phyloP scores from a whole-genome alignment of 306 rosid species.

The Canavalia ensiformis region DNA sequence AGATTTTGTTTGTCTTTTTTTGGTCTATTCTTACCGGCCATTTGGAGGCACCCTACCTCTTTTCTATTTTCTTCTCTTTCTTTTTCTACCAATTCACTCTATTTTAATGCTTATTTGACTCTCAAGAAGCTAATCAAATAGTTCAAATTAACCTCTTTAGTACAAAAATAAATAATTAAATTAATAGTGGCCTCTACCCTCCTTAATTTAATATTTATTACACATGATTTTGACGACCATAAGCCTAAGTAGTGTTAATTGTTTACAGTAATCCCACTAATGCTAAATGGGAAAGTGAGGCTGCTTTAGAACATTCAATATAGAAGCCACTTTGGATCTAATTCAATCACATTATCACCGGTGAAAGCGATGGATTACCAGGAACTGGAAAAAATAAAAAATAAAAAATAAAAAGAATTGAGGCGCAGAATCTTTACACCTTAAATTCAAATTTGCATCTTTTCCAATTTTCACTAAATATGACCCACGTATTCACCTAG shows the following conservation, averaged over 20 bases:
- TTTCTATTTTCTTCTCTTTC: conserved; percentile 23
- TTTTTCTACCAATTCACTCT: not conserved
- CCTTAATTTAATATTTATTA: not conserved
- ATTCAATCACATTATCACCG: conserved; percentile 12
- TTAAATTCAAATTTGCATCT: conserved; percentile 36
- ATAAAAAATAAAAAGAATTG: not conserved
- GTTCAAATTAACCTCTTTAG: not conserved
- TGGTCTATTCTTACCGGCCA: not conserved
- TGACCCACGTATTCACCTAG: conserved; percentile 7
- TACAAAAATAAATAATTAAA: not conserved
- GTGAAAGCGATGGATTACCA: conserved; percentile 29
- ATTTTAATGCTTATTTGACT: conserved; percentile 2
- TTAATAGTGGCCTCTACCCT: not conserved
- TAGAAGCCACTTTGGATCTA: conserved; percentile 23
- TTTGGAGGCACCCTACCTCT: conserved; percentile 28
- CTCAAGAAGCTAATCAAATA: not conserved
- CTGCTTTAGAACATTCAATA: not conserved
- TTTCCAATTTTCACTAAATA: not conserved
- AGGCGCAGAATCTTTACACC: conserved; percentile 17
- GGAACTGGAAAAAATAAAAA: not conserved
- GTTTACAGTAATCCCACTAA: not conserved
- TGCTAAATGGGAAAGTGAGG: not conserved
- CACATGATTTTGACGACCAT: not conserved
- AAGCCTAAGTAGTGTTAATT: not conserved
- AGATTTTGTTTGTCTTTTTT: conserved; percentile 50